phyloP scores from a whole-genome alignment of 2,329 filamentous ascomycete species.

The Pestalotiopsis sp. region DNA sequence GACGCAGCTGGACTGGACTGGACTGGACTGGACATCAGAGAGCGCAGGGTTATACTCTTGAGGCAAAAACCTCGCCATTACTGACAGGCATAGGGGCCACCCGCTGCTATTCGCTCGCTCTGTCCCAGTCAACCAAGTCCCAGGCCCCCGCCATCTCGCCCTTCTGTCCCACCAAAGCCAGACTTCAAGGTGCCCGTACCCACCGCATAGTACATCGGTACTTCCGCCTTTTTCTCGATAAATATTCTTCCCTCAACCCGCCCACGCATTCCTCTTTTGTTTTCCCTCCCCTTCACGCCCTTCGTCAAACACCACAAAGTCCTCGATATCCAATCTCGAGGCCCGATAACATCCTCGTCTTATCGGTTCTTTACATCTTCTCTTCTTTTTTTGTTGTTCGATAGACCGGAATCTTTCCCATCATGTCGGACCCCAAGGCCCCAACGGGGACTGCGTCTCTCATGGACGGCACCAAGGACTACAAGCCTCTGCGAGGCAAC shows the following conservation, averaged over 20 bases:
- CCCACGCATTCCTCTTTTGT: not conserved
- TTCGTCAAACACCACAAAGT: slow-evolving; percentile 1
- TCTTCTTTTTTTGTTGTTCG: not conserved
- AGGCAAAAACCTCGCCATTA: slow-evolving; percentile 1
- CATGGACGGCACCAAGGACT: slow-evolving; percentile 56
- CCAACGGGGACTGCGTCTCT: slow-evolving; percentile 39
- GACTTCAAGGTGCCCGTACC: not conserved
- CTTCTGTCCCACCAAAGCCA: slow-evolving; percentile 11
- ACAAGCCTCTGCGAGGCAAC: slow-evolving; percentile 47
- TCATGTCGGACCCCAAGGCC: slow-evolving; percentile 35
- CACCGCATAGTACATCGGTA: slow-evolving; percentile 2
- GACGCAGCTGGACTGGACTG: not conserved
- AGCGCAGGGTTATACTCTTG: slow-evolving; percentile 5
- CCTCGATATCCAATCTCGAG: slow-evolving; percentile 5
- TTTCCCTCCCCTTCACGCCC: not conserved
- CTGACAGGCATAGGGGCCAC: not conserved
- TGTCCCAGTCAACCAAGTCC: not conserved
- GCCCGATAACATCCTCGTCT: not conserved
- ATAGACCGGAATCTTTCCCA: not conserved
- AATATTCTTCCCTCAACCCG: slow-evolving; percentile 10
- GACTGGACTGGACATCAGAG: not conserved
- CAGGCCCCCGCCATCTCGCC: slow-evolving; percentile 6
- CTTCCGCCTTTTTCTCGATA: slow-evolving; percentile 1
- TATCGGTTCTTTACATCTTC: not conserved
- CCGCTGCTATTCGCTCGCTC: not conserved